These are phyloP conservation scores for Camelina laxa DNA, from an alignment of 345 rosid species.

Conservation along the genomic window DNA sequence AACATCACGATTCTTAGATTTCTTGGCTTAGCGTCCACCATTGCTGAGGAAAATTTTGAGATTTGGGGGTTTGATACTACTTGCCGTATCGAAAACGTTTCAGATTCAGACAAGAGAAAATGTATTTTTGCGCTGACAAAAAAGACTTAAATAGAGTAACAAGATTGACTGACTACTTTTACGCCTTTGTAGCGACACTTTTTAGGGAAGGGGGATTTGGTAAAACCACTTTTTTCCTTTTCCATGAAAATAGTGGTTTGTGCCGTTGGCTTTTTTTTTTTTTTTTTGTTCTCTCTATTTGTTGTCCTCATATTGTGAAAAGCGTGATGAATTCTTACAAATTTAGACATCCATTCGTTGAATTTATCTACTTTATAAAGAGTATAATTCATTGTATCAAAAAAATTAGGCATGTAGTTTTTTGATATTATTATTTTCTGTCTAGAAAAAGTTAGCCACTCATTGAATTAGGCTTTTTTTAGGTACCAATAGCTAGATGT, in stretches of 20 bases:
- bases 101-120: constrained; percentile 18
- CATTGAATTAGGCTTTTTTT: not conserved
- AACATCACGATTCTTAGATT: constrained; percentile 57
- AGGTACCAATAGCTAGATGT: not conserved
- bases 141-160: not conserved
- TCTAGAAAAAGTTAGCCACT: not conserved
- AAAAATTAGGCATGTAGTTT: not conserved
- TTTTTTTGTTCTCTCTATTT: not conserved
- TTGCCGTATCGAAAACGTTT: constrained; percentile 4
- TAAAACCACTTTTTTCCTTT: not conserved
- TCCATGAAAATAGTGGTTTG: not conserved
- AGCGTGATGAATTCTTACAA: not conserved
- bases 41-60: not conserved
- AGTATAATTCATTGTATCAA: not conserved
- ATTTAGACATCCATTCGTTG: not conserved
- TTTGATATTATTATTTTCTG: not conserved
- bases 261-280: not conserved
- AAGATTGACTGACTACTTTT: not conserved
- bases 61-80: not conserved
- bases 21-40: constrained; percentile 28
- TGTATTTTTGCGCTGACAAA: constrained; percentile 3
- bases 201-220: not conserved
- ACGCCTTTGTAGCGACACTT: not conserved
- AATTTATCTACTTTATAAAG: not conserved
- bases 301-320: not conserved